phyloP scores from a whole-genome alignment of 2,329 filamentous ascomycete species.

The Arthrobotrys iridis region DNA sequence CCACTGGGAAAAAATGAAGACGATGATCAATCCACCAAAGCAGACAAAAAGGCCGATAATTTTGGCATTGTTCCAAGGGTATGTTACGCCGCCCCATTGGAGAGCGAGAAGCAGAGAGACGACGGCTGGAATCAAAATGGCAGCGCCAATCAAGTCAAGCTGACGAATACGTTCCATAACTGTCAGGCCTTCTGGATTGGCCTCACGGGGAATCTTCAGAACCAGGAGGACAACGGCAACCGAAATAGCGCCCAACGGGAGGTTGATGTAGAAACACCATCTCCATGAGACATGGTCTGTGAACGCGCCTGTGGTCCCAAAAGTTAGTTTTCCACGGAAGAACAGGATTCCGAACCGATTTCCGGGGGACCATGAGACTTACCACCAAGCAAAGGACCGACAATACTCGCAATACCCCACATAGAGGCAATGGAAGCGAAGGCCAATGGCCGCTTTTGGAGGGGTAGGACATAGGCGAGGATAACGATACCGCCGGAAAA shows the following conservation, averaged over 20 bases:
- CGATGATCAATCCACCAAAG: conserved; percentile 64
- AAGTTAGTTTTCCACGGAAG: conserved; percentile 65
- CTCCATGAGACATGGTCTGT: conserved; percentile 65
- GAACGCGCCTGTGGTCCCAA: conserved; percentile 63
- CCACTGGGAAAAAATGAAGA: conserved; percentile 67
- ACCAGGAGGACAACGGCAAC: conserved; percentile 66
- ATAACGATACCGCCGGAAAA: conserved; percentile 67
- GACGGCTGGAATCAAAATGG: conserved; percentile 70
- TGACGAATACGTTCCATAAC: conserved; percentile 65
- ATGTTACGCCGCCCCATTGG: conserved; percentile 70
- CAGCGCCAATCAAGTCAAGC: conserved; percentile 70
- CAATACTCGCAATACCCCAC: conserved; percentile 66
- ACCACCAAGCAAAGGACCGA: conserved; percentile 66
- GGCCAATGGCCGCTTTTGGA: conserved; percentile 58
- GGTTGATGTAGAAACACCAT: conserved; percentile 71
- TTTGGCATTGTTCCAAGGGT: conserved; percentile 67
- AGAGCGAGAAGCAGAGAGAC: conserved; percentile 72
- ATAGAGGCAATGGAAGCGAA: conserved; percentile 60
- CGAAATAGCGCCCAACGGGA: conserved; percentile 67
- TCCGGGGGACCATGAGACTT: conserved; percentile 61
- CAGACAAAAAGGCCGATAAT: conserved; percentile 68
- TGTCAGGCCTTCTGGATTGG: conserved; percentile 56
- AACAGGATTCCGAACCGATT: conserved; percentile 48
- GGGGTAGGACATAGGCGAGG: conserved; percentile 59
- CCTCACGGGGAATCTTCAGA: conserved; percentile 61